Conservation (phyloP, 1,284 basidiomycete genomes). For the Naganishia sp. region DNA sequence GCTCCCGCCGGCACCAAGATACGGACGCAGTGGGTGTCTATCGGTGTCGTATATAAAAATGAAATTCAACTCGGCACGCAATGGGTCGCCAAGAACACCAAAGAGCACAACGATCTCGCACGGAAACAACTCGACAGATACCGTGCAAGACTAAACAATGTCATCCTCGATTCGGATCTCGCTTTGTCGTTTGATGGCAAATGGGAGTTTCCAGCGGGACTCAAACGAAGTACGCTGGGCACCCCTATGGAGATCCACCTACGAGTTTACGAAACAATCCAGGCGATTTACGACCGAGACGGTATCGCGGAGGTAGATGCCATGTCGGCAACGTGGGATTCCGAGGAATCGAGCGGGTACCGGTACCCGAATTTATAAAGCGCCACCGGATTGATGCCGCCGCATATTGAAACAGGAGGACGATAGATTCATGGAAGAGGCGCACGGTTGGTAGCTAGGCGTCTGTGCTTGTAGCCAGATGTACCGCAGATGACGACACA, state of each 20-base stretch:
- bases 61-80: conserved; percentile 24
- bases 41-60: conserved; percentile 13
- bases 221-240: conserved; percentile 2
- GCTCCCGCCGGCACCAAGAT: conserved; percentile 4
- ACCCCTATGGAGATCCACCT: conserved; percentile 6
- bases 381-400: not conserved
- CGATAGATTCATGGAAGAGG: not conserved
- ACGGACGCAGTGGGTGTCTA: conserved; percentile 12
- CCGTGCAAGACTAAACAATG: conserved; percentile 9
- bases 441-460: not conserved
- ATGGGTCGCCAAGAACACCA: conserved; percentile 27
- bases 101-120: conserved; percentile 11
- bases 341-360: too few relatives aligned
- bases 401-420: not conserved
- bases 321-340: conserved; percentile 11
- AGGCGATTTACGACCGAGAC: conserved; percentile 7
- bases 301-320: conserved; percentile 1
- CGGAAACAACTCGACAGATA: conserved; percentile 18
- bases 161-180: conserved; percentile 13
- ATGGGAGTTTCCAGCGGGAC: conserved; percentile 10
- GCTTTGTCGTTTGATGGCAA: conserved; percentile 19
- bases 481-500: not conserved
- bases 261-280: not conserved
- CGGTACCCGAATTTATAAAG: too few relatives aligned
- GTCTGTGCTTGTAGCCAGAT: too few relatives aligned